Percentiles rank a stretch among this genome's conserved stretches.
These are phyloP conservation scores for Leonotis leonurus DNA, from an alignment of 257 asterid genomes.

Conservation along the genomic window DNA sequence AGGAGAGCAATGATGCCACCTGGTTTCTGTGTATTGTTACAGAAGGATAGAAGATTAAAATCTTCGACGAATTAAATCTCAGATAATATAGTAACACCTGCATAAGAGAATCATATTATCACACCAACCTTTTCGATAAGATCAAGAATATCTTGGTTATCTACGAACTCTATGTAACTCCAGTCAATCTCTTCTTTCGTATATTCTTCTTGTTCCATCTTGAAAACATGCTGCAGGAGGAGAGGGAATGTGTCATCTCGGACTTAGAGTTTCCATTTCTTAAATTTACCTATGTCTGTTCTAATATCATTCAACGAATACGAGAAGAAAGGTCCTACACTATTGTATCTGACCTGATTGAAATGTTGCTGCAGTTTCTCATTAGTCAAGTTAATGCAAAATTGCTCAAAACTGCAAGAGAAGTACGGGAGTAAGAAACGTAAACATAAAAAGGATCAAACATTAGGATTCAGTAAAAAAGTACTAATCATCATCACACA, in stretches of 20 bases:
- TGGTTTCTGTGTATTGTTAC: constrained; percentile 61
- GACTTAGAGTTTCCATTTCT: constrained; percentile 9
- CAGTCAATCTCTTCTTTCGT: constrained; percentile 85
- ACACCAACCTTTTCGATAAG: constrained; percentile 76
- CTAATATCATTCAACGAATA: background rate
- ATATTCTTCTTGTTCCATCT: constrained; percentile 97
- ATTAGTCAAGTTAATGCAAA: constrained; percentile 89
- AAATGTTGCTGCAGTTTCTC: constrained; percentile 96
- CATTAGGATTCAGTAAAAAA: background rate
- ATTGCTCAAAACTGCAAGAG: constrained; percentile 87
- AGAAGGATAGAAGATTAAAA: background rate
- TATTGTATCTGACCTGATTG: constrained; percentile 60
- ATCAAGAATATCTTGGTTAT: constrained; percentile 91
- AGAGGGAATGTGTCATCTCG: constrained; percentile 12
- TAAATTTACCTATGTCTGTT: background rate
- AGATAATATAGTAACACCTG: background rate
- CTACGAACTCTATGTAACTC: constrained; percentile 84
- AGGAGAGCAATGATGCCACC: constrained; percentile 94
- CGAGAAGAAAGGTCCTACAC: background rate
- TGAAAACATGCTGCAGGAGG: constrained; percentile 74
- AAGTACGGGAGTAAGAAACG: constrained; percentile 10
- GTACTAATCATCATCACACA: background rate
- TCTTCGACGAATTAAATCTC: background rate
- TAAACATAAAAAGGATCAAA: constrained; percentile 1
- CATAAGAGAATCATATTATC: constrained; percentile 7